Evolutionary conservation across 768 basidiomycete genomes (phyloP), one percentile per base, ranked within the genome.

Genomic region (Leccinum olivaceopallidum): DNA sequence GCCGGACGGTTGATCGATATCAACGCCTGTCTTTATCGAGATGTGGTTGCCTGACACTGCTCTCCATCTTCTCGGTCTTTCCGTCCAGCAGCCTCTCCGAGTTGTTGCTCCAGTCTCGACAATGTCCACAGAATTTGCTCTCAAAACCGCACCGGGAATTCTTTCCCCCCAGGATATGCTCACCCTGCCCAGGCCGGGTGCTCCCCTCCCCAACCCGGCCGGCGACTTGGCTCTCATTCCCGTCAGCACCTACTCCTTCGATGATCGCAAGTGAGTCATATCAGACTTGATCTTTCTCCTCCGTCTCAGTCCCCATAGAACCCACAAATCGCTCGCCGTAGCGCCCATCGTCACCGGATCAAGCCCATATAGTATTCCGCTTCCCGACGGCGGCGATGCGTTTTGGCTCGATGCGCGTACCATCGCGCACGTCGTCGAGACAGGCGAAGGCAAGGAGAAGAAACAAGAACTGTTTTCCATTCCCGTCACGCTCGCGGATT

Each of bases 381-480:
- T 92, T 39, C 76, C 82, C 24, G 83, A 85, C 53, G 89, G 85
- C 9, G 91, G 90, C 22, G 86, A 90, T 50, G 81, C 81, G 2
- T 93, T 94, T 76, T 94, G 92, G 92, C 79, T 94, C 13, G 82
- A 86, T 55, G 75, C 80, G 2, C 80, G 83, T 49, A 90, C 88
- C n/a, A 71, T 94, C 60, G 90, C 81, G 2, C 86, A 90, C 57
- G 83, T 86, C 56, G 82, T 89, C 24, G 81, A 81, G 67, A 79
- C 59, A 2, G 71, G 77, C 5, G 78, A 81, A 30, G 83, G 83
- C 54, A 77, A 79, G 26, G 73, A 71, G 51, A 80, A 81, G 66
- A 76, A 72, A 52, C 79, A 85, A 20, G 79, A 85, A 47, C 73
- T 94, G 39, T 88, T 86, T 68, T 26, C 26, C 26, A 26, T 26